Percentiles rank a stretch among this genome's conserved stretches.
Evolutionary conservation across 345 rosid genomes (phyloP).

Genomic region (Aurinia saxatilis): DNA sequence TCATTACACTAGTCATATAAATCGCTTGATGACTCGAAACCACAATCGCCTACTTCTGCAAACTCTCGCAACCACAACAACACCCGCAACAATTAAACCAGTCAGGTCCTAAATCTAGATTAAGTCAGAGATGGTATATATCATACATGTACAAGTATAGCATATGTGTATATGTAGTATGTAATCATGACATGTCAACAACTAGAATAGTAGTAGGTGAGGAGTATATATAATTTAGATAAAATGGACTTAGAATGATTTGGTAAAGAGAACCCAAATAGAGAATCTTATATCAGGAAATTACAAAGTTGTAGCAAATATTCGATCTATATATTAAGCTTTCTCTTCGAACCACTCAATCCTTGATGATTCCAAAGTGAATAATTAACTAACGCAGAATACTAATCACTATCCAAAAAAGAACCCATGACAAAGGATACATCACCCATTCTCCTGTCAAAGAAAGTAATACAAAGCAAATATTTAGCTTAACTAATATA

Average conservation of each 20-base stretch:
- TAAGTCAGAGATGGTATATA: no score
- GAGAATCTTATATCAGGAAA: neutral
- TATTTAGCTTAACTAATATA: no score
- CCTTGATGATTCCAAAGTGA: neutral
- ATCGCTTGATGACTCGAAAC: no score
- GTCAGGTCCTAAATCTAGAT: no score
- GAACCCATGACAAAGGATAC: conserved; percentile 13
- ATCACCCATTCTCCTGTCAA: conserved; percentile 19
- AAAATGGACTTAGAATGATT: neutral
- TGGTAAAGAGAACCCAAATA: neutral
- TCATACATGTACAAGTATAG: neutral
- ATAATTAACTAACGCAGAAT: neutral
- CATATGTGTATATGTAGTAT: neutral
- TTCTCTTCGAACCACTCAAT: neutral
- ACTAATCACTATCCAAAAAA: conserved; percentile 16
- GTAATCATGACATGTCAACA: conserved; percentile 20
- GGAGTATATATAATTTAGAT: neutral
- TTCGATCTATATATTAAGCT: neutral
- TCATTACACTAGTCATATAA: no score
- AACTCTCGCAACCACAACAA: no score
- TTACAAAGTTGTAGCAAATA: neutral
- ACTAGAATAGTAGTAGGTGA: conserved; percentile 22
- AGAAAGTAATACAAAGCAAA: no score
- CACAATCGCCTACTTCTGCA: no score
- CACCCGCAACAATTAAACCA: no score